A percentile compares a stretch with the other conserved stretches of the same genome.
Evolutionary conservation across 2,329 filamentous ascomycete genomes (phyloP).

Genomic region (Venturia nashicola): DNA sequence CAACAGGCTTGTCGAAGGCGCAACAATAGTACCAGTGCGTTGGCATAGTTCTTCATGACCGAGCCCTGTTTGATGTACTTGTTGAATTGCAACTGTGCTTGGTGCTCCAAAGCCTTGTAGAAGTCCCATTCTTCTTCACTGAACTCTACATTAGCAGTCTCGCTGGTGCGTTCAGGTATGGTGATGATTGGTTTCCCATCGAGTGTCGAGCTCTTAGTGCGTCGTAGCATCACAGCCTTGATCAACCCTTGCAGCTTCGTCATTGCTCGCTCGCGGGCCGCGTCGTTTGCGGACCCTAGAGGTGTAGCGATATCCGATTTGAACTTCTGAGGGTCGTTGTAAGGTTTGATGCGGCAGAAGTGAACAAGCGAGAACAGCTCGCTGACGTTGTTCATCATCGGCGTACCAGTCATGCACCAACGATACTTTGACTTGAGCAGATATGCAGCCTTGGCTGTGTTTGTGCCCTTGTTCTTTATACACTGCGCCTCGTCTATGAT

Average conservation of each 20-base stretch:
- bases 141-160: constrained; percentile 52
- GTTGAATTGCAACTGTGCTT: constrained; percentile 61
- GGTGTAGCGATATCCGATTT: constrained; percentile 42
- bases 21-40: constrained; percentile 66
- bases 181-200: constrained; percentile 66
- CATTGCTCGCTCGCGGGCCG: constrained; percentile 43
- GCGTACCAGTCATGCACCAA: constrained; percentile 69
- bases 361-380: constrained; percentile 68
- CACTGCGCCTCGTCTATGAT: constrained; percentile 71
- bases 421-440: constrained; percentile 48
- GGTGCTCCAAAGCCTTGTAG: constrained; percentile 54
- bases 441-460: constrained; percentile 47
- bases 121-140: constrained; percentile 51
- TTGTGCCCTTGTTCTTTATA: constrained; percentile 63
- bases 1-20: constrained; percentile 73
- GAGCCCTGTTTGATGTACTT: constrained; percentile 59
- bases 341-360: constrained; percentile 68
- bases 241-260: constrained; percentile 59
- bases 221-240: constrained; percentile 68
- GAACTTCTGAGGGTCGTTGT: constrained; percentile 53
- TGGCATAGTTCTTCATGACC: constrained; percentile 62
- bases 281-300: constrained; percentile 27
- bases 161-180: constrained; percentile 53
- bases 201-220: constrained; percentile 67
- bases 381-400: constrained; percentile 75